Conservation (phyloP, 1,139 yeast genomes). For the Hanseniaspora gamundiae region DNA sequence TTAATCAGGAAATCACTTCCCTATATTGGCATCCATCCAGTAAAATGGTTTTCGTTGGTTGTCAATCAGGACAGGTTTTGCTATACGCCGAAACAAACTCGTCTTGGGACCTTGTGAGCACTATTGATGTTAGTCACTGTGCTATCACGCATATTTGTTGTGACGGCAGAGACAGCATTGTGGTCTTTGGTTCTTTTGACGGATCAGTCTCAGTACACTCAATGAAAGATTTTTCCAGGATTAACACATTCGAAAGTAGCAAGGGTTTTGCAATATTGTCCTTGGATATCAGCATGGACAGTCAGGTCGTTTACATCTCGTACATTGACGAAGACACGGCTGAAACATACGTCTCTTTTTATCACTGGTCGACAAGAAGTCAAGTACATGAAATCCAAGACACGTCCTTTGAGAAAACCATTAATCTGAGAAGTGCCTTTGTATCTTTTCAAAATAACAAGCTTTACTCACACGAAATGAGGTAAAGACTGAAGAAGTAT, state of each 20-base stretch:
- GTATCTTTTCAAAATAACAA: background rate
- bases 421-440: background rate
- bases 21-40: conserved; percentile 26
- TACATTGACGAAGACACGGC: background rate
- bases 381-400: background rate
- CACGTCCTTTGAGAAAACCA: background rate
- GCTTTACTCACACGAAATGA: background rate
- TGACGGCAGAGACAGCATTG: conserved; percentile 46
- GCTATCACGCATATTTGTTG: background rate
- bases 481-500: background rate
- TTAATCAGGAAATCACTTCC: conserved; percentile 18
- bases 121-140: conserved; percentile 27
- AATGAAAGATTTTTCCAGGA: conserved; percentile 23
- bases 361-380: background rate
- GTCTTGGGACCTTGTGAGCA: conserved; percentile 40
- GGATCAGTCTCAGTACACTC: conserved; percentile 60
- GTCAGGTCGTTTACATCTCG: conserved; percentile 13
- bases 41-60: conserved; percentile 21
- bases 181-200: conserved; percentile 56
- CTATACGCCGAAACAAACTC: conserved; percentile 26
- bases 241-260: background rate
- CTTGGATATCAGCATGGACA: conserved; percentile 36
- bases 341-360: background rate
- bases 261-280: conserved; percentile 21
- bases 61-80: conserved; percentile 30